Evolutionary conservation across 2,329 filamentous ascomycete species (phyloP).

Genomic region (Microcyclospora pomicola): DNA sequence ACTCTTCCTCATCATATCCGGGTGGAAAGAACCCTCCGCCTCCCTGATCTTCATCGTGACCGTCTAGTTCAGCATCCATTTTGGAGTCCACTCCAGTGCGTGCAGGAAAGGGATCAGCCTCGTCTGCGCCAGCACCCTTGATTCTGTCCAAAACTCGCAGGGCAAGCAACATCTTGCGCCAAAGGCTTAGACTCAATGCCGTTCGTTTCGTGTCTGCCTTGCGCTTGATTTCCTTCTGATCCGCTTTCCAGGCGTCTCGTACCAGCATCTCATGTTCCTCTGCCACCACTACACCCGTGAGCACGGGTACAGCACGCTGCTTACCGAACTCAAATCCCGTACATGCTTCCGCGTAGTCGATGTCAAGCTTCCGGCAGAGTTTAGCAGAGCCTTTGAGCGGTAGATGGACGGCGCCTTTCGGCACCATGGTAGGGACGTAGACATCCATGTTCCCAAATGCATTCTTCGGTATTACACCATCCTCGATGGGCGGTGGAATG

Average conservation of each 20-base stretch:
- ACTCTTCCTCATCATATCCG: slow-evolving; percentile 22
- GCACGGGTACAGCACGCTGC: slow-evolving; percentile 82
- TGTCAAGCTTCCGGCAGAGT: slow-evolving; percentile 68
- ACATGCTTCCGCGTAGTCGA: slow-evolving; percentile 88
- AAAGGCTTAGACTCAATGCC: slow-evolving; percentile 58
- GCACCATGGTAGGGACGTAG: slow-evolving; percentile 88
- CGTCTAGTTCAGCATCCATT: slow-evolving; percentile 3
- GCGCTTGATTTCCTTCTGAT: slow-evolving; percentile 60
- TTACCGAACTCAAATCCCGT: slow-evolving; percentile 94
- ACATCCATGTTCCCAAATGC: slow-evolving; percentile 93
- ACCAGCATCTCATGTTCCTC: slow-evolving; percentile 62
- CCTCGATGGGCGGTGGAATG: slow-evolving; percentile 65
- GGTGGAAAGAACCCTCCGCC: slow-evolving; percentile 31
- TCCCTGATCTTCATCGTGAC: slow-evolving; percentile 11
- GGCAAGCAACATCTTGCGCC: slow-evolving; percentile 80
- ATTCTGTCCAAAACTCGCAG: slow-evolving; percentile 65
- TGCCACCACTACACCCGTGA: slow-evolving; percentile 80
- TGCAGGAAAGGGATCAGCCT: slow-evolving; percentile 37
- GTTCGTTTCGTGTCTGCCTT: slow-evolving; percentile 76
- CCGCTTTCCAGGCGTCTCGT: slow-evolving; percentile 58
- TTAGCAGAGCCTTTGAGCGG: slow-evolving; percentile 63
- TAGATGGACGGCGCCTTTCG: slow-evolving; percentile 68
- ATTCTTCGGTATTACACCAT: slow-evolving; percentile 86
- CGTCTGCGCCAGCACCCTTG: slow-evolving; percentile 28
- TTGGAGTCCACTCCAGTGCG: slow-evolving; percentile 9